Evolutionary conservation across 441 rosid genomes (phyloP).

Genomic region (Biscutella laevigata): DNA sequence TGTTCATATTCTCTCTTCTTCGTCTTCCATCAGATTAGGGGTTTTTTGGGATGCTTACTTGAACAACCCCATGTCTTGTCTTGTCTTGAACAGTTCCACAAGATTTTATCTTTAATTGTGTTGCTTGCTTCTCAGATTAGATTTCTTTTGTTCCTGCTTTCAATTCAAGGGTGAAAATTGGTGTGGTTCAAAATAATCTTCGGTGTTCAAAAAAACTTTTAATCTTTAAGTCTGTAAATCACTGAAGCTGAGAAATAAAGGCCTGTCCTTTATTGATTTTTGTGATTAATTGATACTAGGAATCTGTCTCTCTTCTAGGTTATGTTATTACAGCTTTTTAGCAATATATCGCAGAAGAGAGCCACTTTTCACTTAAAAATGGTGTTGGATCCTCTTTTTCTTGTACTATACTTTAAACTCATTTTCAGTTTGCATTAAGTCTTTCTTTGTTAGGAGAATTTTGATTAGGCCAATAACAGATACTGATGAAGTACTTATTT

Average conservation of each 20-base stretch:
- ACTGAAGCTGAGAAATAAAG: not conserved
- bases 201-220: not conserved
- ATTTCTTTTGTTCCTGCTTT: not conserved
- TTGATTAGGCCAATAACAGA: too few relatives aligned
- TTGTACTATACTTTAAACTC: not conserved
- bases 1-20: slow-evolving; percentile 1
- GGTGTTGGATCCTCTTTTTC: not conserved
- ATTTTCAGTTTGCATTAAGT: too few relatives aligned
- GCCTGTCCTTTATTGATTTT: not conserved
- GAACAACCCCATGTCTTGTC: not conserved
- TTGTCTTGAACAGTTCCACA: not conserved
- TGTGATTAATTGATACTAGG: not conserved
- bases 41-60: not conserved
- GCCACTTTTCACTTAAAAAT: not conserved
- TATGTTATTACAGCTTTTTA: not conserved
- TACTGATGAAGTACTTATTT: too few relatives aligned
- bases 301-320: not conserved
- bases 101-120: not conserved
- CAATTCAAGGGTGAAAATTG: not conserved
- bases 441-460: too few relatives aligned
- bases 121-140: not conserved
- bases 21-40: not conserved
- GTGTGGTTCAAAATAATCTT: not conserved
- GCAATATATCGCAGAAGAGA: not conserved
- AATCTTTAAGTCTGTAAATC: not conserved